These are phyloP conservation scores for Vitellaria paradoxa DNA, from an alignment of 179 eudicot species.

Conservation along the genomic window DNA sequence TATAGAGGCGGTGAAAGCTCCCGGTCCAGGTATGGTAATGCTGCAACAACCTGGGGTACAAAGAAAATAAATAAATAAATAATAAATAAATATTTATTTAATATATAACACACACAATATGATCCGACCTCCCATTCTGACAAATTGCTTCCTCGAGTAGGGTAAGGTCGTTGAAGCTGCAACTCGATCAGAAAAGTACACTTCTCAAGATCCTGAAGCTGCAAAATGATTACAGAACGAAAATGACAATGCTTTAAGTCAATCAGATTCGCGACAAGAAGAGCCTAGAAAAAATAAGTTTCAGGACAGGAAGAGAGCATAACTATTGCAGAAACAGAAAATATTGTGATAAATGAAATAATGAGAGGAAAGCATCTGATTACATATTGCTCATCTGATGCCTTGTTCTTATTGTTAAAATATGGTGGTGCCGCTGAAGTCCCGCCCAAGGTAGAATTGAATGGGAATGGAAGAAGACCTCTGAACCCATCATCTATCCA, in stretches of 20 bases:
- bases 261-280: not conserved
- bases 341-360: not conserved
- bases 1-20: conserved; percentile 79
- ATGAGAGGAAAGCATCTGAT: conserved; percentile 4
- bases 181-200: conserved; percentile 90
- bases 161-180: conserved; percentile 82
- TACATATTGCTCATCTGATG: conserved; percentile 89
- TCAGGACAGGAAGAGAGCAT: not conserved
- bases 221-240: conserved; percentile 22
- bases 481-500: conserved; percentile 98
- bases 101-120: too few species aligned
- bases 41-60: conserved; percentile 67
- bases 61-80: not conserved
- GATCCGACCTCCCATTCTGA: conserved; percentile 83
- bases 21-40: conserved; percentile 85
- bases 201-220: conserved; percentile 70
- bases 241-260: not conserved
- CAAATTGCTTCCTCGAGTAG: conserved; percentile 80
- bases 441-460: conserved; percentile 87
- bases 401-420: conserved; percentile 93
- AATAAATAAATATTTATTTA: too few species aligned
- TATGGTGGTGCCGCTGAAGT: conserved; percentile 77
- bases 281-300: not conserved
- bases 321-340: not conserved
- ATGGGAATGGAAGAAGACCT: conserved; percentile 95